Evolutionary conservation across 140 eudicot genomes (phyloP), one percentile per base, ranked within the genome.

Genomic region (Oenanthe javanica): DNA sequence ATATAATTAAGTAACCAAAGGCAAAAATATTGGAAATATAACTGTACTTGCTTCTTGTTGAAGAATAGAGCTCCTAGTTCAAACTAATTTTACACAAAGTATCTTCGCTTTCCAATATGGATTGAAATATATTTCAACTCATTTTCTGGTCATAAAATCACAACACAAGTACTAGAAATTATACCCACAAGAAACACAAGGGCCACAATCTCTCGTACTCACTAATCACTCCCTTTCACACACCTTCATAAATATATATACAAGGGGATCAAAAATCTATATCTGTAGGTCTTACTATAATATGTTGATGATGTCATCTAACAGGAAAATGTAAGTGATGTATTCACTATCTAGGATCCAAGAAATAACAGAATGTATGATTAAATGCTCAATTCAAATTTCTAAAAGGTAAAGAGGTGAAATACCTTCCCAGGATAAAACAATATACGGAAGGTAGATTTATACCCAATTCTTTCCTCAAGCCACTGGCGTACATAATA

Each of bases 401-500:
- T 31, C 48, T 9, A 38, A 36, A 55, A 47, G 27, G 6, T 38
- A 31, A 71, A 47, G 16, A 40, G 14, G 72, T 43, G 42, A 77
- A 61, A 83, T 86, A 95, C 99, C 91, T 87, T 87, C 81, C 97
- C 97, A 1, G 99, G 96, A 88, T 95, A 95, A 81, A 95, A 95
- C 72, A 84, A 70, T 84, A 95, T 92, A 38, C 76, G 55, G 81
- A 95, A 92, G 78, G 72, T 82, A 64, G 92, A 88, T 40, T 42
- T 80, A 72, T 89, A 84, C 27, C 89, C 93, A 5, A 88, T 90
- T 81, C 99, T 85, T 82, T 90, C 93, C 78, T 92, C 97, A 52
- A 95, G 89, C 99, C 99, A 95, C 54, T 88, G 86, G 51, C 90
- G 95, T 25, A 95, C 97, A 78, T 92, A 92, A 42, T 82, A 86